These are phyloP conservation scores for Borovskyia barvae DNA, from an alignment of 208 protist genomes.

Conservation along the genomic window DNA sequence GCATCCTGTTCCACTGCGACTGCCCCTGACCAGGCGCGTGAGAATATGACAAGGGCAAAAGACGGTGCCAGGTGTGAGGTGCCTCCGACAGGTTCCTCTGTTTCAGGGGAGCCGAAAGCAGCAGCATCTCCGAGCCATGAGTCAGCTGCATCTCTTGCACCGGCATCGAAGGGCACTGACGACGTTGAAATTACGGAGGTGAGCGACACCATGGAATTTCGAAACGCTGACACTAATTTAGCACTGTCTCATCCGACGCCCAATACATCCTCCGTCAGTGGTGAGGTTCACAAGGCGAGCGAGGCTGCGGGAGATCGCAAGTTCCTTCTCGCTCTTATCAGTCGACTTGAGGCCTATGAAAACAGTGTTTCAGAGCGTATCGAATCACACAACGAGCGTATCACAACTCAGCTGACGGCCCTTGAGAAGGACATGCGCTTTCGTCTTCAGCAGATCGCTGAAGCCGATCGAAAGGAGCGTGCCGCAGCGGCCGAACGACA, in stretches of 20 bases:
- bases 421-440: constrained; percentile 48
- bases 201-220: too few species aligned
- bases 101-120: too few species aligned
- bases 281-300: constrained; percentile 9
- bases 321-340: constrained; percentile 43
- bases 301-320: constrained; percentile 29
- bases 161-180: too few species aligned
- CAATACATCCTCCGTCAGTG: neutral
- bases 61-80: too few species aligned
- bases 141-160: too few species aligned
- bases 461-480: constrained; percentile 29
- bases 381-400: constrained; percentile 56
- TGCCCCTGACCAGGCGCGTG: too few species aligned
- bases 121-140: too few species aligned
- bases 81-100: too few species aligned
- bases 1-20: too few species aligned
- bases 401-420: constrained; percentile 32
- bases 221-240: too few species aligned
- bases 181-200: too few species aligned
- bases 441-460: constrained; percentile 32
- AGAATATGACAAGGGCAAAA: too few species aligned
- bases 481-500: constrained; percentile 18
- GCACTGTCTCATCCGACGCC: neutral
- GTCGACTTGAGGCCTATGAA: constrained; percentile 52
- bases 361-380: constrained; percentile 43